Percentiles rank a stretch among this genome's conserved stretches.
These are phyloP conservation scores for Globisporangium cystogenes DNA, from an alignment of 352 stramenopile species.

Conservation along the genomic window DNA sequence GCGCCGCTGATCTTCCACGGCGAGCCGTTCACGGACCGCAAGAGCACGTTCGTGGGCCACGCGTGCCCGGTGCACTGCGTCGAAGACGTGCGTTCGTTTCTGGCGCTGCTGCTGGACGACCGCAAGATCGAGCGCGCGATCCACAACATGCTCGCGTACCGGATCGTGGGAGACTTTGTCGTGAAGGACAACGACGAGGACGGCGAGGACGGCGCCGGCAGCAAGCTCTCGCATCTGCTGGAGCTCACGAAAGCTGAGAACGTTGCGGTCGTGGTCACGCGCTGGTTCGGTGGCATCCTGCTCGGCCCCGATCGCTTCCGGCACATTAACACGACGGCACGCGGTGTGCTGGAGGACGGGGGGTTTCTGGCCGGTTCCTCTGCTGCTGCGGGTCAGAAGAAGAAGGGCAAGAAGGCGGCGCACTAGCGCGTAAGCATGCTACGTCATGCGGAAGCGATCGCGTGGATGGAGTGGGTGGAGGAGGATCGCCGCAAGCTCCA, in stretches of 20 bases:
- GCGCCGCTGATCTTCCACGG: slow-evolving; percentile 69
- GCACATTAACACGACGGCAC: slow-evolving; percentile 72
- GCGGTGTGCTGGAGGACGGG: slow-evolving; percentile 69
- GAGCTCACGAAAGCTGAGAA: slow-evolving; percentile 78
- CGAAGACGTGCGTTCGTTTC: slow-evolving; percentile 74
- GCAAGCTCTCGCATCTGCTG: slow-evolving; percentile 76
- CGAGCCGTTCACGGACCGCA: slow-evolving; percentile 63
- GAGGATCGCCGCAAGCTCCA: too few species aligned
- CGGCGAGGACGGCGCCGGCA: slow-evolving; percentile 74
- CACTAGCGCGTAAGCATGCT: slow-evolving; percentile 6
- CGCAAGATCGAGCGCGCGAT: slow-evolving; percentile 79
- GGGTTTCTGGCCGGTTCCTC: slow-evolving; percentile 36
- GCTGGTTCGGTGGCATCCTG: slow-evolving; percentile 82
- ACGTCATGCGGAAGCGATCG: not conserved
- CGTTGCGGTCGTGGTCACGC: slow-evolving; percentile 76
- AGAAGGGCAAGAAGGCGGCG: slow-evolving; percentile 39
- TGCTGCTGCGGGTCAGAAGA: slow-evolving; percentile 30
- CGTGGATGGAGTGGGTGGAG: not conserved
- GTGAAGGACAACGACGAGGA: slow-evolving; percentile 88
- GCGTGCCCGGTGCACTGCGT: slow-evolving; percentile 55
- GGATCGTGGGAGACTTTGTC: slow-evolving; percentile 59
- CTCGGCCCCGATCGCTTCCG: slow-evolving; percentile 86
- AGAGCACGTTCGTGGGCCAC: slow-evolving; percentile 81
- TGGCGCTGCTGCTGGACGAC: slow-evolving; percentile 73
- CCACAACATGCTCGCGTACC: slow-evolving; percentile 89